These are phyloP conservation scores for Apophysomyces trapeziformis DNA, from an alignment of 371 early-diverging fungal species.

Conservation along the genomic window DNA sequence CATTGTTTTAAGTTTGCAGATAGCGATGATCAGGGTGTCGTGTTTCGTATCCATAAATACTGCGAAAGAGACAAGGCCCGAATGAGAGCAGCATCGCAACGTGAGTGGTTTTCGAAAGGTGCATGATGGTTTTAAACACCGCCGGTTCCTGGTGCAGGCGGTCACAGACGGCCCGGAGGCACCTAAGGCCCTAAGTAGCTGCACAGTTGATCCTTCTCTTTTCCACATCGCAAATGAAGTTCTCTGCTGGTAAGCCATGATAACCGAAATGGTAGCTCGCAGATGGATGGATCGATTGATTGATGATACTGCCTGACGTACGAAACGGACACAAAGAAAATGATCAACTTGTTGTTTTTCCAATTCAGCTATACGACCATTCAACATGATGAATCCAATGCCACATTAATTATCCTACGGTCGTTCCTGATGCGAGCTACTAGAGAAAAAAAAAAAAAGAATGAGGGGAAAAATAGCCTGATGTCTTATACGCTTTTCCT, in stretches of 20 bases:
- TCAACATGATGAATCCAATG: not conserved
- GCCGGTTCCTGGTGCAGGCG: too few relatives aligned
- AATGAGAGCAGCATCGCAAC: too few relatives aligned
- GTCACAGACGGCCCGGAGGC: not conserved
- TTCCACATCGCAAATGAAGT: conserved; percentile 16
- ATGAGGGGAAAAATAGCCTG: not conserved
- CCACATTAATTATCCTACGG: not conserved
- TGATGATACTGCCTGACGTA: conserved; percentile 19
- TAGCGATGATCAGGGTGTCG: too few relatives aligned
- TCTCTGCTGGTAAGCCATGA: conserved; percentile 12
- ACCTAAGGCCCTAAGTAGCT: not conserved
- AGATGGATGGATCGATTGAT: conserved; percentile 30
- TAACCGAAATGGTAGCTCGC: conserved; percentile 11
- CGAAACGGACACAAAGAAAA: conserved; percentile 1
- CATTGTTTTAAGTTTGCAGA: too few relatives aligned
- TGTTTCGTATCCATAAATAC: too few relatives aligned
- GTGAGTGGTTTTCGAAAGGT: too few relatives aligned
- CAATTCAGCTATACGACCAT: not conserved
- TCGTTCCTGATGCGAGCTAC: conserved; percentile 5
- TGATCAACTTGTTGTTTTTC: not conserved
- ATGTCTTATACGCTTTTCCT: conserved; percentile 4
- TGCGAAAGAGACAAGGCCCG: too few relatives aligned
- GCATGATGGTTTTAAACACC: too few relatives aligned
- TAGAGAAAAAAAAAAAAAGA: not conserved
- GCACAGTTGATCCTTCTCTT: conserved; percentile 4